Evolutionary conservation across 2,329 filamentous ascomycete genomes (phyloP).

Genomic region (Hymenoscyphus infarciens): DNA sequence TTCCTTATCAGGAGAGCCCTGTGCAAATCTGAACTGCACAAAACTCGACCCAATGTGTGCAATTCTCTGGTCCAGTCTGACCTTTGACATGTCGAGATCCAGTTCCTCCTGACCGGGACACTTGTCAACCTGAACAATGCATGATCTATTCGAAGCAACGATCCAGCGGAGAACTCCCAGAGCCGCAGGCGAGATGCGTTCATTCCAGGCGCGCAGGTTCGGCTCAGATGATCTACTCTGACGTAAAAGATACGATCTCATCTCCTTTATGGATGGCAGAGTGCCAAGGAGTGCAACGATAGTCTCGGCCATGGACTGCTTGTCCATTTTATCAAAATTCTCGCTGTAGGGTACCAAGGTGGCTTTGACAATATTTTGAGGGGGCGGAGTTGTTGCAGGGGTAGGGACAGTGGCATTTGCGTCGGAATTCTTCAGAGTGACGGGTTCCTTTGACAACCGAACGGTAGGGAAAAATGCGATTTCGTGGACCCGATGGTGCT

Average conservation of each 20-base stretch:
- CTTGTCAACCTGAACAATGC: slow-evolving; percentile 71
- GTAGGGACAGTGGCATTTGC: slow-evolving; percentile 13
- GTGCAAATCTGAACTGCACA: slow-evolving; percentile 82
- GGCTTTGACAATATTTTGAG: slow-evolving; percentile 26
- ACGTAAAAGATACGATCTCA: slow-evolving; percentile 48
- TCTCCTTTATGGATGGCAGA: slow-evolving; percentile 58
- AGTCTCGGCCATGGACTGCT: slow-evolving; percentile 44
- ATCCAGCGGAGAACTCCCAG: slow-evolving; percentile 78
- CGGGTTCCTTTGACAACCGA: slow-evolving; percentile 23
- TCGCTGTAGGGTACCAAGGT: slow-evolving; percentile 43
- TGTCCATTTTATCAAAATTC: slow-evolving; percentile 54
- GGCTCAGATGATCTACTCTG: slow-evolving; percentile 29
- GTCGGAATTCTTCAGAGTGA: slow-evolving; percentile 11
- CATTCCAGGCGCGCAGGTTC: slow-evolving; percentile 48
- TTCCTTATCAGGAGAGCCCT: slow-evolving; percentile 87
- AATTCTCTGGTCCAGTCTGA: slow-evolving; percentile 42
- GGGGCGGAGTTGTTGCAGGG: slow-evolving; percentile 25
- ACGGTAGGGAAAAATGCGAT: slow-evolving; percentile 27
- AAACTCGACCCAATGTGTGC: slow-evolving; percentile 58
- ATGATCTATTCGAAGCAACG: slow-evolving; percentile 83
- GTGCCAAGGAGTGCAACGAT: slow-evolving; percentile 53
- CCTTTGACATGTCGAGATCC: slow-evolving; percentile 22
- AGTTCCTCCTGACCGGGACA: slow-evolving; percentile 28
- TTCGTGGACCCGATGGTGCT: slow-evolving; percentile 31
- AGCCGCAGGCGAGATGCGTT: slow-evolving; percentile 60